Base-by-base conservation (phyloP, 495 filamentous ascomycete genomes). In the Hyaloscypha hepaticicola region DNA sequence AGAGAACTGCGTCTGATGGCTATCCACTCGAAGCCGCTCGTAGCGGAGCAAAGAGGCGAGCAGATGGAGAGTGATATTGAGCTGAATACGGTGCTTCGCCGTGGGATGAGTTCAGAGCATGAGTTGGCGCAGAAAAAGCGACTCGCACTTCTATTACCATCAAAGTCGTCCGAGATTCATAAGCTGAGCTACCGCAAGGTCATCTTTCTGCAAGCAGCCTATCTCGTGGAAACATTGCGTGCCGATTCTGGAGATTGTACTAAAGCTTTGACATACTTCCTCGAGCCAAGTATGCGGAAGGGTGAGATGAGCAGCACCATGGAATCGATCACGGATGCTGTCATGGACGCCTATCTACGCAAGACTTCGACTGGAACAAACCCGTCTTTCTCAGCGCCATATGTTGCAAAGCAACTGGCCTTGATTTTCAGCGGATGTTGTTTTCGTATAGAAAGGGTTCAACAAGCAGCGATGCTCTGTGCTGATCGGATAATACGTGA, bases 51-150 rank as follows among this genome's bases (percentile, higher is more conserved):
- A 66, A 85, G 90, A 64, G 88, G 91, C 60, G 91, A 96, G 69
- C 90, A 91, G 65, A 77, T 93, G 7, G 95, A 99, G 77, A 97
- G 91, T 71, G 95, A 97, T 69, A 90, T 99, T 62, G 95, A 98
- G 72, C 83, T 97, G 14, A 97, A 97, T 70, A 93, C 90, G 9
- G 89, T 97, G 14, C 82, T 99, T 24, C 86, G 93, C 60, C 82
- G 95, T 58, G 92, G 91, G 12, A 88, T 89, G 76, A 88, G 84
- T 51, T 83, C 87, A 8, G 91, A 95, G 25, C 87, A 90, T 63
- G 85, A 89, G 38, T 76, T 85, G 16, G 87, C 91, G 66, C 92
- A 96, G 70, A 98, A 96, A 76, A 87, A 84, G 69, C 77, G 83
- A 12, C 82, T 99, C 55, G 82, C 84, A 19, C 77, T 80, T 27